Percentiles rank a stretch among this genome's conserved stretches.
Conservation (phyloP, 163 green algal species). For the Scenedesmus sp. region DNA sequence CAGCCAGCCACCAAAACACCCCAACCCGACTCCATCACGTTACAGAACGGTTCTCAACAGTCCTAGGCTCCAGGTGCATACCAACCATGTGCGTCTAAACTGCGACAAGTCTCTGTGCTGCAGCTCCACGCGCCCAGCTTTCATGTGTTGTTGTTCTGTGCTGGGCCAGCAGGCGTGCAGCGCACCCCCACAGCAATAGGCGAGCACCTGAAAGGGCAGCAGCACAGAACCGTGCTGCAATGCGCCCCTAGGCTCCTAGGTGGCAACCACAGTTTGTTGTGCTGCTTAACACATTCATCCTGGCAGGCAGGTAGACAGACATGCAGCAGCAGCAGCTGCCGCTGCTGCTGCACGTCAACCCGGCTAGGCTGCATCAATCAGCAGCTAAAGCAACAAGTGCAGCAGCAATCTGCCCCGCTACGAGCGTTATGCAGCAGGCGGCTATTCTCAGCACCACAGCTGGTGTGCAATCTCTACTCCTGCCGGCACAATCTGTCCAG, state of each 20-base stretch:
- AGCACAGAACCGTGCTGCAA: no score
- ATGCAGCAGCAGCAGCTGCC: not conserved
- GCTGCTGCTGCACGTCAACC: not conserved
- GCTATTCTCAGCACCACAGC: not conserved
- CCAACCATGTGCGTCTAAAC: not conserved
- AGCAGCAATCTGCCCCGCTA: not conserved
- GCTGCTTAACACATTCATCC: not conserved
- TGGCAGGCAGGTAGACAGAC: not conserved
- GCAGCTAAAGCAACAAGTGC: not conserved
- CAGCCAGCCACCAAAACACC: no score
- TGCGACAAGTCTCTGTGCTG: not conserved
- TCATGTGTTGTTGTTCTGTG: not conserved
- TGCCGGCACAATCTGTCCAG: not conserved
- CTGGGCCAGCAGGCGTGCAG: not conserved
- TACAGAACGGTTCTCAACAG: no score
- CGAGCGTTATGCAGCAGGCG: not conserved
- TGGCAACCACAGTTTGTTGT: no score
- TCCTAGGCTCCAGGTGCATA: not conserved
- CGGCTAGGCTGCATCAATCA: not conserved
- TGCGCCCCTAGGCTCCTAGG: no score
- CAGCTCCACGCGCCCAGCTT: not conserved
- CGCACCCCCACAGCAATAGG: not conserved
- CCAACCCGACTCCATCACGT: no score
- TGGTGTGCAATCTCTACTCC: not conserved
- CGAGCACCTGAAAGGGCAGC: not conserved